Evolutionary conservation across 345 rosid genomes (phyloP), one percentile per base, ranked within the genome.

Genomic region (Mallotus nudiflorus): DNA sequence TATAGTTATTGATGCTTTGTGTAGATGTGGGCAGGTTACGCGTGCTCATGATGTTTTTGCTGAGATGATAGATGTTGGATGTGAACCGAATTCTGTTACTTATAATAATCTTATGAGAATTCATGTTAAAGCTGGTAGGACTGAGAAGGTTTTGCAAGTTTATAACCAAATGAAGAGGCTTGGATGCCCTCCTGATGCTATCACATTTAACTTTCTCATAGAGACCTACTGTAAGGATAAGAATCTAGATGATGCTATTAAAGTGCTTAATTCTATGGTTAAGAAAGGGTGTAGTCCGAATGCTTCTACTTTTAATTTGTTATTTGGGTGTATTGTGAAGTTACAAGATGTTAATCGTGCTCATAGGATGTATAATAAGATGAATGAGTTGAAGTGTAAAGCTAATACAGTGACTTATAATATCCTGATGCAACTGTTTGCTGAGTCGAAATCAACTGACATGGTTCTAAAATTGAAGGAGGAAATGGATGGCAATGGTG

Each of bases 391-490:
- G 62, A 85, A 83, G 15, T 86, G 96, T 72, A 55, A 55, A 77
- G 82, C 84, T 0, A 92, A 89, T 61, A 85, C 97, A 0, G 91
- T 86, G 70, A 90, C 97, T 4, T 92, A 84, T 77, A 95, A 95
- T 49, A 72, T 80, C 44, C 77, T 95, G 81, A 92, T 95, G 92
- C 74, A 80, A 68, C 90, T 89, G 96, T 95, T 95, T 81, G 84
- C 71, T 0, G 84, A 76, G 9, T 83, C 86, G 6, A 90, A 84
- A 71, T 95, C 97, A 0, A 85, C 82, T 16, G 99, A 90, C 68
- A 95, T 95, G 99, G 94, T 92, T 62, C 71, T 92, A 72, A 95
- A 95, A 87, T 29, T 95, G 82, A 90, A 90, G 92, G 88, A 85
- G 69, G 97, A 92, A 74, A 95, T 95, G 97, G 97, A 92, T 61